Evolutionary conservation across 768 basidiomycete genomes (phyloP), one percentile per base, ranked within the genome.

Genomic region (Lepiota brunneoincarnata): DNA sequence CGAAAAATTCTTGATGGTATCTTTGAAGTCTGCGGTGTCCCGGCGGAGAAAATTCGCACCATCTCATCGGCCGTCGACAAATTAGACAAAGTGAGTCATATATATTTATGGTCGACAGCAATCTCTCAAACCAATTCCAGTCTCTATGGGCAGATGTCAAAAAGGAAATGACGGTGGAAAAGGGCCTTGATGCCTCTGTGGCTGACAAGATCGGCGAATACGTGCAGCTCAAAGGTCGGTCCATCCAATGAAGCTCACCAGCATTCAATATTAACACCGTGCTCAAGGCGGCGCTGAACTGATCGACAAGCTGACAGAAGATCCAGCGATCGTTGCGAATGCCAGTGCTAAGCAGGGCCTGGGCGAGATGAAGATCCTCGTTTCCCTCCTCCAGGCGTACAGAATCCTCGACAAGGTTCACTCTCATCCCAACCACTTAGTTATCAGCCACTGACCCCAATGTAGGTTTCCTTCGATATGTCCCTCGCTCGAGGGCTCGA

Each of bases 61-160:
- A 98, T 98, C 59, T 96, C 93, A 0, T 95, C 92, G 14, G 96
- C 97, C 0, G 96, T 98, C 9, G 97, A 99, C 71, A 99, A 98
- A 69, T 82, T 99, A 10, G 97, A 99, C 79, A 99, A 98, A 83
- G 90, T 89, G 51, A 23, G 72, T 62, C 15, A 23, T 38, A 23
- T 24, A 37, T 9, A 6, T 20, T 20, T 15, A 41, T 24, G 49
- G 44, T 42, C 21, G 43, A 38, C 37, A 2, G 18, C 23, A 37
- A 7, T 61, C 39, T 41, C 47, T 43, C 28, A 23, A 38, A 6
- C 26, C 12, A 20, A 31, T 52, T 15, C 0, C 57, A 93, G 91
- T 71, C 88, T 20, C 82, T 96, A 0, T 99, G 97, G 96, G 63
- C 68, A 2, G 93, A 96, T 43, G 96, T 98, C 9, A 90, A 87